phyloP scores from a whole-genome alignment of 106 monocot species.

The Dendrobium huoshanense region DNA sequence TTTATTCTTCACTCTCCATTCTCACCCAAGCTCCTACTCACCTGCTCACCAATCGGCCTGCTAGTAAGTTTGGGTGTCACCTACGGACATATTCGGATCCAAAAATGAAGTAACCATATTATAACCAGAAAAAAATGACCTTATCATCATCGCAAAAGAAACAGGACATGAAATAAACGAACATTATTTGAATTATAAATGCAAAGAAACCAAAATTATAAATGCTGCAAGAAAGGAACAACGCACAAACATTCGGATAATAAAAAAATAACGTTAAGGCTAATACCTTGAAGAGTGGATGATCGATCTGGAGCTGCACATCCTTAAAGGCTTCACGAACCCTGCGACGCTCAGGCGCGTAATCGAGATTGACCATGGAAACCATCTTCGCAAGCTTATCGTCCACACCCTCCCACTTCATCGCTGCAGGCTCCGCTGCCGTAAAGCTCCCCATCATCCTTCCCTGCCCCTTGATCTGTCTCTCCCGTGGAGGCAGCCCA shows the following conservation, averaged over 20 bases:
- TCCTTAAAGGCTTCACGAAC: slow-evolving; percentile 80
- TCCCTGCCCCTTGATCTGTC: not conserved
- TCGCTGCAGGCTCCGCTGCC: slow-evolving; percentile 14
- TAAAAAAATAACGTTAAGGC: not conserved
- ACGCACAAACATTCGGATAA: not conserved
- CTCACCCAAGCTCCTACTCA: too few species aligned
- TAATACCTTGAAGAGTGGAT: slow-evolving; percentile 77
- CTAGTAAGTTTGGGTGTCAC: too few species aligned
- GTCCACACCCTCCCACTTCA: slow-evolving; percentile 58
- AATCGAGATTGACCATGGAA: slow-evolving; percentile 48
- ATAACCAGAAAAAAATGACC: not conserved
- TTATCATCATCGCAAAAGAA: not conserved
- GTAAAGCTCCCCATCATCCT: not conserved
- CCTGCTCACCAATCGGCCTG: too few species aligned
- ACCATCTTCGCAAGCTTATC: slow-evolving; percentile 58
- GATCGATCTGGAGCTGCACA: slow-evolving; percentile 75
- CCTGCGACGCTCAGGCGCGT: slow-evolving; percentile 57
- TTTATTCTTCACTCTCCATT: too few species aligned
- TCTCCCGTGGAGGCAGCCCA: not conserved
- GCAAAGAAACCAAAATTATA: not conserved
- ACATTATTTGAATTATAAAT: not conserved
- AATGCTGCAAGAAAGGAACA: not conserved
- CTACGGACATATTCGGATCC: too few species aligned
- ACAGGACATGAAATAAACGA: not conserved
- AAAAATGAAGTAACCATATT: not conserved